Evolutionary conservation across 2,329 filamentous ascomycete species (phyloP), one percentile per base, ranked within the genome.

Genomic region (Fusarium brachygibbosum): DNA sequence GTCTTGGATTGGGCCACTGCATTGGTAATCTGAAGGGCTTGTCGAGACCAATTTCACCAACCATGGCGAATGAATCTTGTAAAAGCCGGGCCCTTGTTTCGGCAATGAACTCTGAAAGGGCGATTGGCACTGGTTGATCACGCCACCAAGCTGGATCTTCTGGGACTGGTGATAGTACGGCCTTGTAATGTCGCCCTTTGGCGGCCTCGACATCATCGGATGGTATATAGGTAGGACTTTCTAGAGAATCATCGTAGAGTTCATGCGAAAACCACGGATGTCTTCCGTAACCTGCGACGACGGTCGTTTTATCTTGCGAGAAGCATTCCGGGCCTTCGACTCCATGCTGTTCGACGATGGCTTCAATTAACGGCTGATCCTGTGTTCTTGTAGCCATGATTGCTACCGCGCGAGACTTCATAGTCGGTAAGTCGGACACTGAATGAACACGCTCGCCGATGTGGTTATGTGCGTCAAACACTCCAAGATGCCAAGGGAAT

Each of bases 21-120:
- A 85, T 82, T 0, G 92, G 91, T 29, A 94, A 84, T 3, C 91
- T 87, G 71, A 93, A 94, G 3, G 86, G 84, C 68, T 89, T 91
- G 76, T 94, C 92, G 2, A 94, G 76, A 0, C 92, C 92, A 19
- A 94, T 86, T 77, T 94, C 92, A 6, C 92, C 92, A 1, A 94
- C 82, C 2, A 94, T 82, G 0, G 91, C 89, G 2, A 85, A 75
- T 2, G 88, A 89, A 54, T 90, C 84, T 9, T 80, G 79, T 17
- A 84, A 71, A 0, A 94, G 82, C 16, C 88, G 83, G 2, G 67
- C 66, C 13, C 83, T 84, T 0, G 88, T 90, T 66, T 88, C 82
- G 0, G 78, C 66, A 1, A 92, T 78, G 63, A 90, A 89, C 1
- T 76, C 59, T 0, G 85, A 87, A 8, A 93, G 82, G 0, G 88